These are phyloP conservation scores for Haemoproteus tartakovskyi DNA, from an alignment of 169 alveolate species.

Conservation along the genomic window DNA sequence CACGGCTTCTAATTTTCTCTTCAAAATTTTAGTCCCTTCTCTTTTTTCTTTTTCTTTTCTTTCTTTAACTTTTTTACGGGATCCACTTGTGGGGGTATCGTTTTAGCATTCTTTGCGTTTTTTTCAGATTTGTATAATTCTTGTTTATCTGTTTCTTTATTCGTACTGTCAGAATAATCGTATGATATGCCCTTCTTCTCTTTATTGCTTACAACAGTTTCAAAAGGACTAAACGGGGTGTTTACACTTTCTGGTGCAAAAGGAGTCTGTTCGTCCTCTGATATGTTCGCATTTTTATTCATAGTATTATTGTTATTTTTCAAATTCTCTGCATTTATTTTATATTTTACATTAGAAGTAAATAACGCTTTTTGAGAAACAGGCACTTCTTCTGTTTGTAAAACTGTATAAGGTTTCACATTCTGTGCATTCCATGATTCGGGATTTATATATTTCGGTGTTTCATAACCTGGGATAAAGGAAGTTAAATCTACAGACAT, in stretches of 20 bases:
- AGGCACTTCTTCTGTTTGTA: slow-evolving; percentile 50
- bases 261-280: slow-evolving; percentile 37
- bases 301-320: no score
- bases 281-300: slow-evolving; percentile 3
- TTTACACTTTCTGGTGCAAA: neutral
- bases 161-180: slow-evolving; percentile 4
- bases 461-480: slow-evolving; percentile 51
- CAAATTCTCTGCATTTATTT: slow-evolving; percentile 34
- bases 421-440: slow-evolving; percentile 13
- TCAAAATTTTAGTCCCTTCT: slow-evolving; percentile 75
- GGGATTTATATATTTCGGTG: slow-evolving; percentile 49
- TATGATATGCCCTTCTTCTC: neutral
- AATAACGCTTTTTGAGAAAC: slow-evolving; percentile 13
- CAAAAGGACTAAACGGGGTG: slow-evolving; percentile 31
- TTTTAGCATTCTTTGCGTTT: slow-evolving; percentile 73
- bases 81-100: slow-evolving; percentile 73
- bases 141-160: slow-evolving; percentile 14
- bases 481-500: slow-evolving; percentile 55
- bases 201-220: no score
- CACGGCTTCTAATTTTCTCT: neutral
- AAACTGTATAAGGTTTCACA: slow-evolving; percentile 47
- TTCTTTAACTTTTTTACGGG: slow-evolving; percentile 52
- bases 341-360: slow-evolving; percentile 35
- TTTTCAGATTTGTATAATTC: slow-evolving; percentile 68
- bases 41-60: slow-evolving; percentile 71